A percentile compares a stretch with the other conserved stretches of the same genome.
Conservation (phyloP, 2,329 filamentous ascomycete genomes). For the Chalaropsis thielavioides region DNA sequence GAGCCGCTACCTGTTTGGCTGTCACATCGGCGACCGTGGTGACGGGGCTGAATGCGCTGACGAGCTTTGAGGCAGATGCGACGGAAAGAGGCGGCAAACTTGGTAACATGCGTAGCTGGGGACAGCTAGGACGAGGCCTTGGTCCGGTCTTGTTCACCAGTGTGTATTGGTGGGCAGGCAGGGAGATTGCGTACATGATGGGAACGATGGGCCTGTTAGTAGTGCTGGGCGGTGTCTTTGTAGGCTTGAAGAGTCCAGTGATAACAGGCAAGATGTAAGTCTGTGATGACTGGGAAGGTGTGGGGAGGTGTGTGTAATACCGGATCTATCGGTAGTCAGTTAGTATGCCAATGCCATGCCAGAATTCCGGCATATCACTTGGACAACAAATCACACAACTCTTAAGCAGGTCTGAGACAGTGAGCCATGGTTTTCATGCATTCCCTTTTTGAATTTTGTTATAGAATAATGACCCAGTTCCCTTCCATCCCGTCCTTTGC, state of each 20-base stretch:
- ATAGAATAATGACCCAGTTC: too few relatives aligned
- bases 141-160: constrained; percentile 86
- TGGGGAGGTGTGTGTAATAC: neutral
- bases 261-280: constrained; percentile 5
- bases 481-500: too few relatives aligned
- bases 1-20: constrained; percentile 69
- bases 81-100: constrained; percentile 74
- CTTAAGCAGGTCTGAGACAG: too few relatives aligned
- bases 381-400: too few relatives aligned
- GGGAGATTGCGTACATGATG: constrained; percentile 68
- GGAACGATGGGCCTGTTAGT: constrained; percentile 68
- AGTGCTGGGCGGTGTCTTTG: constrained; percentile 58
- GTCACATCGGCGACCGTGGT: constrained; percentile 91
- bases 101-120: constrained; percentile 65
- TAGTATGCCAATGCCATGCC: neutral
- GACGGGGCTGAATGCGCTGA: constrained; percentile 79
- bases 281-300: neutral
- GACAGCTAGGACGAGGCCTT: constrained; percentile 74
- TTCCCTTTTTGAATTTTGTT: too few relatives aligned
- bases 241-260: constrained; percentile 50
- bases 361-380: too few relatives aligned
- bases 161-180: constrained; percentile 95
- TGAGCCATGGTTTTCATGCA: too few relatives aligned
- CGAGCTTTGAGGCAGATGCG: constrained; percentile 72
- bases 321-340: neutral